phyloP scores from a whole-genome alignment of 306 rosid genomes.

The Elaeagnus macrophylla region DNA sequence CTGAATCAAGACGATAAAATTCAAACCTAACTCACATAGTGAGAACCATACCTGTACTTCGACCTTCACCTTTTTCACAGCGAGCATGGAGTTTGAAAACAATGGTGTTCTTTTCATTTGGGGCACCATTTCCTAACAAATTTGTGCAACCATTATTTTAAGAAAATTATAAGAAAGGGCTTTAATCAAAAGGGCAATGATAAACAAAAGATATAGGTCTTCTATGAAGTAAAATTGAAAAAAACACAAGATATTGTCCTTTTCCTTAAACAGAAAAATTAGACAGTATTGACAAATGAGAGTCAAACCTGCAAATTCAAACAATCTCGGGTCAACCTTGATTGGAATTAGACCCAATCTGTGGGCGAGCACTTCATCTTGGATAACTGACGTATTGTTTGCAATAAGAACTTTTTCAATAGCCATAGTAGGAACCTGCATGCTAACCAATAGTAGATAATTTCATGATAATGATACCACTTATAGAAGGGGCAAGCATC shows the following conservation, averaged over 20 bases:
- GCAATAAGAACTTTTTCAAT: slow-evolving; percentile 83
- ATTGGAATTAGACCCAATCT: slow-evolving; percentile 92
- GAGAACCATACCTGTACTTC: slow-evolving; percentile 43
- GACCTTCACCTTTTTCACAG: slow-evolving; percentile 36
- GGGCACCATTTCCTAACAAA: slow-evolving; percentile 42
- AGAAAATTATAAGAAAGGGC: too few species aligned
- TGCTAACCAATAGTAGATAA: not conserved
- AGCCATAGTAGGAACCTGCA: slow-evolving; percentile 96
- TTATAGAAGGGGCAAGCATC: not conserved
- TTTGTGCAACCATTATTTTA: not conserved
- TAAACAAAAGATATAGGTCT: not conserved
- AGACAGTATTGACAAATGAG: slow-evolving; percentile 7
- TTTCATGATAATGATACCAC: not conserved
- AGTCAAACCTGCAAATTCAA: slow-evolving; percentile 70
- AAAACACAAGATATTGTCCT: not conserved
- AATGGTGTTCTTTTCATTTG: slow-evolving; percentile 75
- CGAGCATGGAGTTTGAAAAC: slow-evolving; percentile 70
- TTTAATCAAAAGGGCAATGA: not conserved
- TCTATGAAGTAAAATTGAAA: not conserved
- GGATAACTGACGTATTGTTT: slow-evolving; percentile 73
- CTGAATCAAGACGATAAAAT: slow-evolving; percentile 2
- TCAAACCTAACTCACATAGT: not conserved
- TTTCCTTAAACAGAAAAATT: not conserved
- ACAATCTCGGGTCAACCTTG: slow-evolving; percentile 75
- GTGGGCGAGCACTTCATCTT: slow-evolving; percentile 94